Evolutionary conservation across 495 filamentous ascomycete genomes (phyloP), one percentile per base, ranked within the genome.

Genomic region (Aspergillus bertholletiae): DNA sequence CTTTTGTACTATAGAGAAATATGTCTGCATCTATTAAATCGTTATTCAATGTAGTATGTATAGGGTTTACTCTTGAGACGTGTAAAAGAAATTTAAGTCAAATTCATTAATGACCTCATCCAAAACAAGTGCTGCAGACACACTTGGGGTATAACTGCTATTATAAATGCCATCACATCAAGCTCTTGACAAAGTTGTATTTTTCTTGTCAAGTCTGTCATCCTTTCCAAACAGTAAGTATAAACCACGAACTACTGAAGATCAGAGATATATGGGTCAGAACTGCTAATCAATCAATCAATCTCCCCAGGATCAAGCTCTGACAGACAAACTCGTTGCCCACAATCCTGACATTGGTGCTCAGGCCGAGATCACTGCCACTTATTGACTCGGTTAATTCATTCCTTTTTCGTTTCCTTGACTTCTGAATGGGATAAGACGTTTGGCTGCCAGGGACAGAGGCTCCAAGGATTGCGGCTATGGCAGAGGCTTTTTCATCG

Each of bases 261-360:
- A 43, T 22, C 18, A 43, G 39, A 22, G 39, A 12, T 22, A 43
- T 43, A 17, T 43, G 17, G 1, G n/a, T 43, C n/a, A 11, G 40
- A 23, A 67, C 65, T 68, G 79, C 39, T 84, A 81, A 49, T 90
- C 87, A 59, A 49, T 90, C 87, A 59, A 89, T 78, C 57, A 96
- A 61, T 51, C 81, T 82, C 5, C 92, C 94, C 49, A 96, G 62
- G 57, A 98, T 97, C 55, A 97, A 72, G 67, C 92, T 97, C 75
- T 98, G 95, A 53, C 96, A 85, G 27, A 97, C 82, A 64, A 90
- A 84, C 65, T 97, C 92, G 72, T 96, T 89, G 28, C 86, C 87
- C 41, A 96, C 80, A 54, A 90, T 65, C 65, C 78, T 80, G 34
- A 87, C 73, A 60, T 67, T 80, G 79, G 49, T 59, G 63, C 47